Evolutionary conservation across 1,284 basidiomycete species (phyloP), one percentile per base, ranked within the genome.

Genomic region (Mycosarcoma mackinlayi): DNA sequence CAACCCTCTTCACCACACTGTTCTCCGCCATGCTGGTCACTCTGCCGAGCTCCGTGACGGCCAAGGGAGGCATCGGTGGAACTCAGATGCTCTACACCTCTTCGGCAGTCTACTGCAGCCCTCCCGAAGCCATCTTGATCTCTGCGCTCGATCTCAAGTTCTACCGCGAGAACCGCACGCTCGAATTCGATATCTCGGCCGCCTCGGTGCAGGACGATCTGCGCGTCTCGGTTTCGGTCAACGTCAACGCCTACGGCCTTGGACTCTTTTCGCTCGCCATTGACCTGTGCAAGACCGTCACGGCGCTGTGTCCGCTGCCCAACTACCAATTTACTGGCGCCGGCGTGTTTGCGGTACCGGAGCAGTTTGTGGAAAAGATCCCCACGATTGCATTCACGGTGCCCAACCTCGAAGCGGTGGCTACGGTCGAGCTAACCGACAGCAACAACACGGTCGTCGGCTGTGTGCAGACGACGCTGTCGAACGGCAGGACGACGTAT

Each of bases 361-460:
- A 76, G n/a, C 67, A 75, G 10, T 83, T 84, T 50, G 80, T 85
- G 18, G 83, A 84, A 37, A 83, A 86, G 54, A 86, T 98, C 14
- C 94, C 94, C 0, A 81, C 82, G 14, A 91, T 96, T 61, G 93
- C 91, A 0, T 98, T 90, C 83, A 86, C 86, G 21, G 90, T 98
- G 23, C 95, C 95, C 9, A 91, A 98, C 82, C 86, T 98, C 14
- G 93, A 98, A 82, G 93, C 91, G 1, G 93, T 89, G 71, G 93
- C 89, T 0, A 91, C 92, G 67, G 85, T 98, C 49, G 88, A 89
- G 9, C 86, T 98, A 23, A 87, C 86, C 1, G 88, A 92, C 65
- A 86, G 88, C 34, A 84, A 85, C 44, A 90, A 90, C 1, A 88
- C 88, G 41, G 86, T 92, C 60, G 91, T 90, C 41, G 92, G 93